These are phyloP conservation scores for Ormosia emarginata DNA, from an alignment of 306 rosid species.

Conservation along the genomic window DNA sequence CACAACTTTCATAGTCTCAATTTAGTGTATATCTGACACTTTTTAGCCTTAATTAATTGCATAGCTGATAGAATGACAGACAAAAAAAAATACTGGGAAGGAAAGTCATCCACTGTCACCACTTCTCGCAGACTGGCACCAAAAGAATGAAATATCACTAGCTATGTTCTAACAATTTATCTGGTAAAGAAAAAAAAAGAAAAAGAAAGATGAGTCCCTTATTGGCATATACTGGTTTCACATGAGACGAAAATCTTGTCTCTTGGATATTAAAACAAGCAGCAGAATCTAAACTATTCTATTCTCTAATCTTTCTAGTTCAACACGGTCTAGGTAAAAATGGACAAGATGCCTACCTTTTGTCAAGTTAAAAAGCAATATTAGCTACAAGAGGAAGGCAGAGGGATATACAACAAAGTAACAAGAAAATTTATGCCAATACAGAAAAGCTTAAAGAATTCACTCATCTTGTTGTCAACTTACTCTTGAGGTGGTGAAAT, in stretches of 20 bases:
- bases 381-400: not conserved
- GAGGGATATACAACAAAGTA: not conserved
- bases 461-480: constrained; percentile 15
- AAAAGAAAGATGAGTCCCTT: not conserved
- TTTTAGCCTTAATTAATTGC: not conserved
- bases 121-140: not conserved
- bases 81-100: not conserved
- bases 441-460: constrained; percentile 9
- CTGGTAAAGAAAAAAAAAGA: not conserved
- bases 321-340: not conserved
- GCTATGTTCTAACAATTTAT: not conserved
- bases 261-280: not conserved
- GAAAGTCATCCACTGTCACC: not conserved
- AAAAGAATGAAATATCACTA: not conserved
- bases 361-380: not conserved
- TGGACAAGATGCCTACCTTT: not conserved
- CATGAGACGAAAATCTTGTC: not conserved
- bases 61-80: not conserved
- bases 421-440: not conserved
- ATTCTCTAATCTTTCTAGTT: not conserved
- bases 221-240: not conserved
- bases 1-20: not conserved
- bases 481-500: constrained; percentile 68
- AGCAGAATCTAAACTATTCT: not conserved
- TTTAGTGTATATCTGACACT: not conserved